Evolutionary conservation across 176 grass and related monocot species (phyloP).

Genomic region (Phyllostachys edulis): DNA sequence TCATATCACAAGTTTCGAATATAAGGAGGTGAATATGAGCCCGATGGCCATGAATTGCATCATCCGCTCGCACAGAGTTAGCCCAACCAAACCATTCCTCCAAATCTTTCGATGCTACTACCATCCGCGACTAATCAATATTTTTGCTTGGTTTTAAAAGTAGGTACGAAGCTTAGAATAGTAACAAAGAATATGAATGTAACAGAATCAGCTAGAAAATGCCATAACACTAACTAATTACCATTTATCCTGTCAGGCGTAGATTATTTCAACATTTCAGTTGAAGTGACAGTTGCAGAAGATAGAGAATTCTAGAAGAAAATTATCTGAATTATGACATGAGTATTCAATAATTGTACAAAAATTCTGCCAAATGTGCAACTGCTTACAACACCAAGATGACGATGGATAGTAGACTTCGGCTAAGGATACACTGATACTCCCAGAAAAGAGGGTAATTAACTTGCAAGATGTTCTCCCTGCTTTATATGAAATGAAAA

Average conservation of each 20-base stretch:
- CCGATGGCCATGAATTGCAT: background rate
- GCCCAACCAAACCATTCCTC: background rate
- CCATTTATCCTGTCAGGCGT: background rate
- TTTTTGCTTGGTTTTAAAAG: background rate
- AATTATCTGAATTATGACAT: constrained; percentile 1
- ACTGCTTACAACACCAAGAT: constrained; percentile 25
- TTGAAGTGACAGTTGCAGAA: background rate
- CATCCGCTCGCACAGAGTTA: background rate
- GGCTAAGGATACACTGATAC: constrained; percentile 18
- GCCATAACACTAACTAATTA: background rate
- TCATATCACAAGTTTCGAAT: background rate
- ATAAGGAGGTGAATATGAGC: background rate
- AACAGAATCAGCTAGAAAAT: background rate
- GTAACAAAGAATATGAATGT: background rate
- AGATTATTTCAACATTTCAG: constrained; percentile 11
- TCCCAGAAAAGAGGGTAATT: background rate
- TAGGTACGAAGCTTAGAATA: background rate
- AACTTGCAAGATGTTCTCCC: background rate
- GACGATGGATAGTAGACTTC: background rate
- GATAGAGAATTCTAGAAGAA: background rate
- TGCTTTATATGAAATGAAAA: constrained; percentile 37
- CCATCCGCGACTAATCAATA: background rate
- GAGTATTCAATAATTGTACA: constrained; percentile 16
- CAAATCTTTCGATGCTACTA: background rate
- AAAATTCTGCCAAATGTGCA: constrained; percentile 6